Percentiles rank a stretch among this genome's conserved stretches.
Conservation (phyloP, 164 flowering plant species). For the Echeveria elegans region DNA sequence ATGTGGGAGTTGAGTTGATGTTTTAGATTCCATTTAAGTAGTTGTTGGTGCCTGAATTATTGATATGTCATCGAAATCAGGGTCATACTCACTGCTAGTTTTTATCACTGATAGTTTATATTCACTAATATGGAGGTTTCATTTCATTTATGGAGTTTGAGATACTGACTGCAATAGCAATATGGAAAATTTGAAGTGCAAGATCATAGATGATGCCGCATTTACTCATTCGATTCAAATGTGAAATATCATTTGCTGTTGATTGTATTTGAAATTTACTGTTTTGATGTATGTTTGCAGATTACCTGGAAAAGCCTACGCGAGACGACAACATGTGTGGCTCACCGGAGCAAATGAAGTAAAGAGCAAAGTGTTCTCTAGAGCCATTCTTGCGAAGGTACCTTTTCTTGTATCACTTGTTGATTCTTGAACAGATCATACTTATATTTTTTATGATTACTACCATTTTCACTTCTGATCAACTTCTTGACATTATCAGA, state of each 20-base stretch:
- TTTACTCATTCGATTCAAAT: background rate
- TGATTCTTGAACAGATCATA: background rate
- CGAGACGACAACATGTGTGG: slow-evolving; percentile 74
- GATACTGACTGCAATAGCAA: background rate
- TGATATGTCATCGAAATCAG: background rate
- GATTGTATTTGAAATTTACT: background rate
- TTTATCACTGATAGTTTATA: background rate
- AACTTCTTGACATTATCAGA: slow-evolving; percentile 25
- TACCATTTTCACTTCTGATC: background rate
- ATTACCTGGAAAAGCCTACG: slow-evolving; percentile 80
- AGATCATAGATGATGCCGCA: background rate
- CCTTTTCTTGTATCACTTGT: background rate
- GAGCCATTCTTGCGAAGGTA: slow-evolving; percentile 97
- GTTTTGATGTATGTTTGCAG: slow-evolving; percentile 20
- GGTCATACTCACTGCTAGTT: background rate
- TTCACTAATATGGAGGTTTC: background rate
- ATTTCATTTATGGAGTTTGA: background rate
- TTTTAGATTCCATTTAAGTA: background rate
- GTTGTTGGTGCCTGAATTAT: background rate
- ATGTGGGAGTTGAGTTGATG: slow-evolving; percentile 1
- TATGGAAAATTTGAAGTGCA: background rate
- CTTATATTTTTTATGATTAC: background rate
- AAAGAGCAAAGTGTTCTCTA: slow-evolving; percentile 74
- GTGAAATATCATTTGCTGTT: no score
- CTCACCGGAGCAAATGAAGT: slow-evolving; percentile 76